phyloP scores from a whole-genome alignment of 352 stramenopile species.

The Blastocystis sp. region DNA sequence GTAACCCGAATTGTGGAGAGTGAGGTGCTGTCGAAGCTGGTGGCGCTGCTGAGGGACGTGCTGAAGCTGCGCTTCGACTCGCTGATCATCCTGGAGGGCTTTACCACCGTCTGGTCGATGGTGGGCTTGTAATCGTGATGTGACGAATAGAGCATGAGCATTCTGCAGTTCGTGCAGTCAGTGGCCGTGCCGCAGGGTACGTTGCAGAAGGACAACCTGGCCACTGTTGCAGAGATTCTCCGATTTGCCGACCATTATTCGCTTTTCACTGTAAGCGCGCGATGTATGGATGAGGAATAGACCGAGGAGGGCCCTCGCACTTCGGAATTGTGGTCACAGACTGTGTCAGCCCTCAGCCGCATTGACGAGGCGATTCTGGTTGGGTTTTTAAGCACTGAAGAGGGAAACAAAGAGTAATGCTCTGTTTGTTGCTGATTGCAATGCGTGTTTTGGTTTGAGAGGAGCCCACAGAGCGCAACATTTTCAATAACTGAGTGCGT shows the following conservation, averaged over 20 bases:
- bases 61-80: conserved; percentile 56
- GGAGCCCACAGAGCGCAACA: neutral
- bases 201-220: conserved; percentile 24
- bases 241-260: conserved; percentile 1
- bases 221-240: conserved; percentile 11
- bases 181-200: neutral
- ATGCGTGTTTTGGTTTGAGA: conserved; percentile 1
- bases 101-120: conserved; percentile 44
- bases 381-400: conserved; percentile 35
- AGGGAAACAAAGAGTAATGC: neutral
- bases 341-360: neutral
- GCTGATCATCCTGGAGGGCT: conserved; percentile 21
- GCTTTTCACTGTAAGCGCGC: conserved; percentile 29
- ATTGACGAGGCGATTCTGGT: conserved; percentile 44
- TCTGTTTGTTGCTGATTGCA: neutral
- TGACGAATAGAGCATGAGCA: conserved; percentile 55
- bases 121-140: neutral
- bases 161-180: conserved; percentile 63
- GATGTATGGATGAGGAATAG: neutral
- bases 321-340: conserved; percentile 63
- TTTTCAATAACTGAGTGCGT: neutral
- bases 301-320: neutral
- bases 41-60: conserved; percentile 16
- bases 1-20: conserved; percentile 29
- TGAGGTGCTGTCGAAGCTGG: neutral